Conservation (phyloP, 2,329 filamentous ascomycete genomes). For the Lachnellula occidentalis region DNA sequence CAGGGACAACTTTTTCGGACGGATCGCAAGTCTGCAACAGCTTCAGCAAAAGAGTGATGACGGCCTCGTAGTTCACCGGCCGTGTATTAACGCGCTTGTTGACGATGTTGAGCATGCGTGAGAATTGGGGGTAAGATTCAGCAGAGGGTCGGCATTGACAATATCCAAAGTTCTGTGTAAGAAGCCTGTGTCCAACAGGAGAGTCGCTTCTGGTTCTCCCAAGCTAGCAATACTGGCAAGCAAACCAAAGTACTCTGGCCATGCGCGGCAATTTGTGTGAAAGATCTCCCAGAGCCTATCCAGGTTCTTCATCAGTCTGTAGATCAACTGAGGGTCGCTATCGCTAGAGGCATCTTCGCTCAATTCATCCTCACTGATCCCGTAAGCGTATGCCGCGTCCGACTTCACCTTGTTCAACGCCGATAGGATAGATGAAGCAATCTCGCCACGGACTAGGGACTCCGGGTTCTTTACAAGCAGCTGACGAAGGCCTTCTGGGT, state of each 20-base stretch:
- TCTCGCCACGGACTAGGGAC: slow-evolving; percentile 46
- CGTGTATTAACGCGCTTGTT: slow-evolving; percentile 45
- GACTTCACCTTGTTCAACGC: slow-evolving; percentile 49
- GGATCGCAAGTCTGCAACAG: slow-evolving; percentile 27
- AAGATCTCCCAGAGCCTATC: slow-evolving; percentile 56
- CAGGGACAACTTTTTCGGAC: slow-evolving; percentile 31
- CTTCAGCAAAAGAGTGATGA: slow-evolving; percentile 45
- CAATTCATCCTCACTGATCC: slow-evolving; percentile 26
- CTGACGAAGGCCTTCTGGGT: slow-evolving; percentile 55
- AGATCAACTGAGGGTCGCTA: slow-evolving; percentile 29
- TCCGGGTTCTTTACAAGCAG: slow-evolving; percentile 60
- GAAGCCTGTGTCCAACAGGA: slow-evolving; percentile 57
- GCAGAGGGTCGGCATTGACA: slow-evolving; percentile 27
- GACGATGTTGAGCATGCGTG: slow-evolving; percentile 47
- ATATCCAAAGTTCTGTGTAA: slow-evolving; percentile 41
- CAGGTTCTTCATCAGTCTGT: slow-evolving; percentile 41
- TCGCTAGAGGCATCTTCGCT: slow-evolving; percentile 26
- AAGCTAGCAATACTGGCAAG: slow-evolving; percentile 60
- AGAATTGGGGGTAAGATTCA: slow-evolving; percentile 42
- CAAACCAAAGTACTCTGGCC: slow-evolving; percentile 73
- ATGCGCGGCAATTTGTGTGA: slow-evolving; percentile 57
- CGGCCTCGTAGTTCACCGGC: slow-evolving; percentile 48
- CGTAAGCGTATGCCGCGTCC: slow-evolving; percentile 43
- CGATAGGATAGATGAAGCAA: slow-evolving; percentile 45
- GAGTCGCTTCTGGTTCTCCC: slow-evolving; percentile 51